phyloP scores from a whole-genome alignment of 768 basidiomycete species.

The Candolleomyces efflorescens region DNA sequence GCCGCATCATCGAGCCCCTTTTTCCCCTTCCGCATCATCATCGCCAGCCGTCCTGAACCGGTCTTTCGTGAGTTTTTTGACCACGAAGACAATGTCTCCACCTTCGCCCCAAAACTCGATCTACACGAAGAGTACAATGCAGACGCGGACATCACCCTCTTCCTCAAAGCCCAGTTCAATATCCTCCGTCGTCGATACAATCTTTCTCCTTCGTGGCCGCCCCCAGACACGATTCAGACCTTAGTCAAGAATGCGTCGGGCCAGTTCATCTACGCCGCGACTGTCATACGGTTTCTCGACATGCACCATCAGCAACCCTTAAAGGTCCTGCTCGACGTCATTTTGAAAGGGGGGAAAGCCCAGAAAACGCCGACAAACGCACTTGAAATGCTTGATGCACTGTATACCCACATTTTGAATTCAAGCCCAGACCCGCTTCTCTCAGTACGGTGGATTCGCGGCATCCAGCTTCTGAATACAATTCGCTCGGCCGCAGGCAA shows the following conservation, averaged over 20 bases:
- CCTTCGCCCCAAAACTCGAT: neutral
- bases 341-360: neutral
- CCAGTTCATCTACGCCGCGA: neutral
- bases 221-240: neutral
- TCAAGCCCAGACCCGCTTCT: neutral
- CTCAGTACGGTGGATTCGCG: neutral
- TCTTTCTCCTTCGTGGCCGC: neutral
- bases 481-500: too few relatives aligned
- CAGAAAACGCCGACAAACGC: neutral
- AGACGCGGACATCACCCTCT: neutral
- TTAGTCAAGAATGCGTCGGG: neutral
- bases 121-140: neutral
- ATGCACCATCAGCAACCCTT: too few relatives aligned
- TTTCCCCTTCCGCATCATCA: neutral
- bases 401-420: neutral
- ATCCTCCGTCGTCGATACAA: neutral
- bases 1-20: neutral
- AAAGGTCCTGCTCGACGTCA: too few relatives aligned
- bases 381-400: neutral
- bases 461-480: too few relatives aligned
- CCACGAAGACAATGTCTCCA: neutral
- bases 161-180: neutral
- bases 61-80: neutral
- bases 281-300: neutral
- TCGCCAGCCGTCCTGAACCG: neutral